Percentiles rank a stretch among this genome's conserved stretches.
phyloP scores from a whole-genome alignment of 2,329 filamentous ascomycete genomes.

The Curvularia hawaiiensis region DNA sequence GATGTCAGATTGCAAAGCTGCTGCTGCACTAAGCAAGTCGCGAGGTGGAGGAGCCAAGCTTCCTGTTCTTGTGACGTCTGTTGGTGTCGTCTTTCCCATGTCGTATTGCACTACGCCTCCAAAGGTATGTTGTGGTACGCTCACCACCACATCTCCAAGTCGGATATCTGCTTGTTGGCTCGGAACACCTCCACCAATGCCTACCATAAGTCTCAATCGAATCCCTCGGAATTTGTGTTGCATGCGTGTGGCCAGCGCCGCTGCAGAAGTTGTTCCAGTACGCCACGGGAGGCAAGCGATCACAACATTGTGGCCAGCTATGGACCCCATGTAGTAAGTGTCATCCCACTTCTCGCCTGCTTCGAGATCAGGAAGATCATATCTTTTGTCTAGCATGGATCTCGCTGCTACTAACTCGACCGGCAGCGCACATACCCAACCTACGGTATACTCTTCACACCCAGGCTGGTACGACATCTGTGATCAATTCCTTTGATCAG shows the following conservation, averaged over 20 bases:
- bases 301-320: conserved; percentile 44
- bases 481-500: background rate
- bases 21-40: conserved; percentile 15
- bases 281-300: conserved; percentile 25
- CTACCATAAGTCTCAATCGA: conserved; percentile 51
- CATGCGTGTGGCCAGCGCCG: conserved; percentile 41
- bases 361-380: conserved; percentile 28
- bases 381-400: conserved; percentile 14
- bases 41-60: conserved; percentile 13
- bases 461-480: conserved; percentile 10
- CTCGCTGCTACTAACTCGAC: conserved; percentile 19
- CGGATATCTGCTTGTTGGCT: conserved; percentile 24
- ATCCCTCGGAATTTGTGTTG: conserved; percentile 39
- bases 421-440: conserved; percentile 23
- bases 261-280: conserved; percentile 44
- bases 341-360: conserved; percentile 32
- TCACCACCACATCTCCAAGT: conserved; percentile 35
- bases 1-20: background rate
- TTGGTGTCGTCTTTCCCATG: conserved; percentile 20
- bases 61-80: conserved; percentile 17
- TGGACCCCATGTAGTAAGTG: conserved; percentile 26
- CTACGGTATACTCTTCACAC: conserved; percentile 20
- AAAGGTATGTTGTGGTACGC: conserved; percentile 13
- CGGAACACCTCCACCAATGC: conserved; percentile 48
- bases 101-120: conserved; percentile 35